Conservation (phyloP, 495 filamentous ascomycete species). For the Penicillium nucicola region DNA sequence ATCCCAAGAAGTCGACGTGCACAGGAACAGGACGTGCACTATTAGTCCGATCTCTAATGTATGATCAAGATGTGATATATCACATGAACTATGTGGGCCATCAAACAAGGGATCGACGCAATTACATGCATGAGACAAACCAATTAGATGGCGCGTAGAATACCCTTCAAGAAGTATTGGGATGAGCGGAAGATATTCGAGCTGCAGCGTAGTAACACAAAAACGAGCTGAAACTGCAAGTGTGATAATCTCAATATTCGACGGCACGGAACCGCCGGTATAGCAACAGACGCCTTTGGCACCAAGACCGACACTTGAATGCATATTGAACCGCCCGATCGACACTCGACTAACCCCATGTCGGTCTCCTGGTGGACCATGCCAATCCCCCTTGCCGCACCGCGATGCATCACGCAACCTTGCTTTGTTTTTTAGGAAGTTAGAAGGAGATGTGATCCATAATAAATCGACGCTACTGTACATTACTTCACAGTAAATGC, state of each 20-base stretch:
- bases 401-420: slow-evolving; percentile 7
- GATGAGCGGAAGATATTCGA: background rate
- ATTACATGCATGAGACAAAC: background rate
- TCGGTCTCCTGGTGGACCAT: background rate
- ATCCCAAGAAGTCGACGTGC: no score
- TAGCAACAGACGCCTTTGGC: background rate
- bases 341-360: slow-evolving; percentile 7
- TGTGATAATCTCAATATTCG: background rate
- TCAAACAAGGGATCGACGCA: background rate
- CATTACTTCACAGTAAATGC: no score
- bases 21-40: no score
- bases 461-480: background rate
- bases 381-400: slow-evolving; percentile 11
- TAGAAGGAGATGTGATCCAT: background rate
- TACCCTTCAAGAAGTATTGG: slow-evolving; percentile 1
- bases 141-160: slow-evolving; percentile 7
- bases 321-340: slow-evolving; percentile 9
- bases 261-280: background rate
- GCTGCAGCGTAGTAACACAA: background rate
- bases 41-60: no score
- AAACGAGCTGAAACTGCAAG: background rate
- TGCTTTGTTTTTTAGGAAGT: background rate
- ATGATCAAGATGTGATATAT: background rate
- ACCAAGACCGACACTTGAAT: background rate
- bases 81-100: slow-evolving; percentile 11